These are phyloP conservation scores for Backusella mclennaniae DNA, from an alignment of 192 early-diverging fungal genomes.

Conservation along the genomic window DNA sequence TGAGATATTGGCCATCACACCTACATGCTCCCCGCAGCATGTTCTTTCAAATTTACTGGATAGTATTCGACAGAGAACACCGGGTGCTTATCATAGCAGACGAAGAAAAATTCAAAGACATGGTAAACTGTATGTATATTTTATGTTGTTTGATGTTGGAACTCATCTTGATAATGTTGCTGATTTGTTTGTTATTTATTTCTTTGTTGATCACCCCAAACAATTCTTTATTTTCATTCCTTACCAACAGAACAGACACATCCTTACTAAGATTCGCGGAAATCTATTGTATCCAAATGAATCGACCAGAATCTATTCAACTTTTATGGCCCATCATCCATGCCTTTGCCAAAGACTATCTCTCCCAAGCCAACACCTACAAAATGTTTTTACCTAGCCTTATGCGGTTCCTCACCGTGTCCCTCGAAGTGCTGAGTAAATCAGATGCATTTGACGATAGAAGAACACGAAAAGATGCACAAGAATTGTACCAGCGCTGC, in stretches of 20 bases:
- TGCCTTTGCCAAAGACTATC: conserved; percentile 61
- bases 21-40: conserved; percentile 35
- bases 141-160: background rate
- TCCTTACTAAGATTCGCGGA: conserved; percentile 63
- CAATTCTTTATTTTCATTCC: background rate
- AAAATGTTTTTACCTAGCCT: conserved; percentile 53
- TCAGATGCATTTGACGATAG: conserved; percentile 55
- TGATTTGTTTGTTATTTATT: background rate
- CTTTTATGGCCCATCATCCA: conserved; percentile 62
- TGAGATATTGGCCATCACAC: conserved; percentile 35
- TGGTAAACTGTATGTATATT: conserved; percentile 53
- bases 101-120: conserved; percentile 39
- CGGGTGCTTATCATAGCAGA: conserved; percentile 31
- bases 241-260: conserved; percentile 55
- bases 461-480: conserved; percentile 55
- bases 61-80: conserved; percentile 45
- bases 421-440: conserved; percentile 34
- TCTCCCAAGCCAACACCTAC: conserved; percentile 49
- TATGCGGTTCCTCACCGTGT: conserved; percentile 54
- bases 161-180: background rate
- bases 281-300: conserved; percentile 51
- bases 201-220: background rate
- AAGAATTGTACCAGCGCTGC: conserved; percentile 57
- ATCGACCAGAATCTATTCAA: conserved; percentile 43
- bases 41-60: conserved; percentile 40